A percentile compares a stretch with the other conserved stretches of the same genome.
Conservation (phyloP, 176 grass and related monocot species). For the Cenchrus americanus region DNA sequence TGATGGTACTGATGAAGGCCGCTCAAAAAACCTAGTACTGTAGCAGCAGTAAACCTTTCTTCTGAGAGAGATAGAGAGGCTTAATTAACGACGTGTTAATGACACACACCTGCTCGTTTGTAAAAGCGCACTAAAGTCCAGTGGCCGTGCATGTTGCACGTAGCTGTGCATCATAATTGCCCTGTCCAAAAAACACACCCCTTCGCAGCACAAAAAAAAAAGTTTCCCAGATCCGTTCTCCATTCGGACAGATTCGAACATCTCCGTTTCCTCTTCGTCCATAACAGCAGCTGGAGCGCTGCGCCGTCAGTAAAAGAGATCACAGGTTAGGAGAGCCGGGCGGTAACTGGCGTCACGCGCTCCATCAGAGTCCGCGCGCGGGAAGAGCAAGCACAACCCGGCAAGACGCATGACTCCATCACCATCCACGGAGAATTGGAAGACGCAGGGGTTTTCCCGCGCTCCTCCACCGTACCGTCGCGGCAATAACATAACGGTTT, state of each 20-base stretch:
- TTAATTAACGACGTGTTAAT: not conserved
- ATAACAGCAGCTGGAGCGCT: too few relatives aligned
- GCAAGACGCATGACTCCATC: too few relatives aligned
- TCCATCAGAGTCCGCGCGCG: too few relatives aligned
- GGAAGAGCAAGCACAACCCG: too few relatives aligned
- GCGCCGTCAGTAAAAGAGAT: too few relatives aligned
- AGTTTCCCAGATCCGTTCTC: constrained; percentile 10
- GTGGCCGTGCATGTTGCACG: constrained; percentile 5
- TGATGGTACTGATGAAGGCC: not conserved
- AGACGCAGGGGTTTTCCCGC: too few relatives aligned
- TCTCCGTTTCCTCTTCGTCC: not conserved
- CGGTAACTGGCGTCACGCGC: too few relatives aligned
- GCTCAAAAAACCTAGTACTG: not conserved
- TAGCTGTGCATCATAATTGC: constrained; percentile 41
- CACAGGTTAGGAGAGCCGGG: too few relatives aligned
- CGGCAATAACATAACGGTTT: too few relatives aligned
- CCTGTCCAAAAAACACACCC: constrained; percentile 9
- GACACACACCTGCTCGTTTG: not conserved
- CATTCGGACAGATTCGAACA: not conserved
- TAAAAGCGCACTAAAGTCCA: constrained; percentile 25
- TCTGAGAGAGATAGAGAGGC: not conserved
- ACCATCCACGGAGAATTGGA: too few relatives aligned
- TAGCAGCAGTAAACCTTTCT: not conserved
- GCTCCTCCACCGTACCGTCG: too few relatives aligned
- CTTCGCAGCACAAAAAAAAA: too few relatives aligned